Evolutionary conservation across 225 moss, liverwort and hornwort genomes (phyloP).

Genomic region (Anthoceros angustus): DNA sequence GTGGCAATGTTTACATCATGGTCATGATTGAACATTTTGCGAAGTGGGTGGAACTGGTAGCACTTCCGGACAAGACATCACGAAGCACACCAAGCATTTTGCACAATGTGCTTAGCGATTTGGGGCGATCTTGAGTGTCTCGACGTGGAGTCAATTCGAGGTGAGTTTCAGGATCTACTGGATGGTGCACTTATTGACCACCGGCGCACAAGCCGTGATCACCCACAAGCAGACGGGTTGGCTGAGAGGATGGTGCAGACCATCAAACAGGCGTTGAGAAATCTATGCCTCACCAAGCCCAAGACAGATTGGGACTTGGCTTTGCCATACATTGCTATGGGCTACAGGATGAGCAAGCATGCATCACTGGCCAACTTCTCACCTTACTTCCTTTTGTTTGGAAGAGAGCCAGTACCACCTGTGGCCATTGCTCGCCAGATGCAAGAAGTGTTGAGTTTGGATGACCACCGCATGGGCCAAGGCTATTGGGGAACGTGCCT

Average conservation of each 20-base stretch:
- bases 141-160: not conserved
- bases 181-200: not conserved
- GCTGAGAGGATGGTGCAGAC: not conserved
- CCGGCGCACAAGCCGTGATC: not conserved
- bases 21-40: not conserved
- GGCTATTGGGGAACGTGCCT: not conserved
- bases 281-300: not conserved
- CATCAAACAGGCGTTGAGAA: no score
- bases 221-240: not conserved
- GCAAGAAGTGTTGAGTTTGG: not conserved
- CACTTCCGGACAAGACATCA: not conserved
- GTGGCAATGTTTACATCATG: not conserved
- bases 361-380: not conserved
- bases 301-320: not conserved
- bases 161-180: not conserved
- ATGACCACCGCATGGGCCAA: not conserved
- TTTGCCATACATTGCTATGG: not conserved
- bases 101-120: not conserved
- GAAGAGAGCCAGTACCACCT: not conserved
- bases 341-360: not conserved
- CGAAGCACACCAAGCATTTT: not conserved
- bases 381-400: conserved; percentile 2
- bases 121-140: not conserved
- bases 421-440: not conserved
- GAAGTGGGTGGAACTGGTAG: conserved; percentile 5